Conservation (phyloP, 2,329 filamentous ascomycete species). For the Colletotrichum eleusines region DNA sequence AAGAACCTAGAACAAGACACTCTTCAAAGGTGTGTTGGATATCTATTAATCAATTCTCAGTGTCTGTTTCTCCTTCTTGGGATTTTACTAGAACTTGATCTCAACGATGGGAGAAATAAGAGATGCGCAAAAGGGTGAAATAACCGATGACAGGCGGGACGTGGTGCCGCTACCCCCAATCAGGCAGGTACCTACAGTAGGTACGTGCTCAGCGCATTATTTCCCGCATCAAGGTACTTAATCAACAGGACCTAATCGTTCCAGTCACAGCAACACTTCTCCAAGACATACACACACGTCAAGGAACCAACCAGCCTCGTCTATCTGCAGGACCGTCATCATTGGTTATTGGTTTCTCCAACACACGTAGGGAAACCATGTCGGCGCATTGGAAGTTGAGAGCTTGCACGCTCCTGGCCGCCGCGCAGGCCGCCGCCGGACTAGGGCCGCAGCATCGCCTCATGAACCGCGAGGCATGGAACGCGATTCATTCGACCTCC, state of each 20-base stretch:
- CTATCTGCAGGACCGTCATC: conserved; percentile 13
- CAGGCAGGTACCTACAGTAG: conserved; percentile 11
- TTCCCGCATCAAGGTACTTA: conserved; percentile 9
- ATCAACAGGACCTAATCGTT: conserved; percentile 11
- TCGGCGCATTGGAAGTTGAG: conserved; percentile 31
- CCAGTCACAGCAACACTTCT: conserved; percentile 36
- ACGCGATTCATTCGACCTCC: conserved; percentile 23
- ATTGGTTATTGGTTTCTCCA: conserved; percentile 35
- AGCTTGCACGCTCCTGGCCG: conserved; percentile 29
- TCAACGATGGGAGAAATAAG: too few species aligned
- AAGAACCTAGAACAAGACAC: too few species aligned
- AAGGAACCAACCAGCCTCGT: conserved; percentile 8
- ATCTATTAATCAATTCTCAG: too few species aligned
- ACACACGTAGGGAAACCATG: conserved; percentile 14
- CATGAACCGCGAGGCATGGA: conserved; percentile 19
- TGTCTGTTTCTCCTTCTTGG: too few species aligned
- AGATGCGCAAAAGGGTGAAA: background rate
- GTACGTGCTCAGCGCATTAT: background rate
- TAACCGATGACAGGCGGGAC: background rate
- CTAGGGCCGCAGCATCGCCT: conserved; percentile 28
- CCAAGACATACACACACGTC: background rate
- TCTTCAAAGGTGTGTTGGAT: too few species aligned
- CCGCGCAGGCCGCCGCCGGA: conserved; percentile 22
- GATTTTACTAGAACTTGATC: too few species aligned
- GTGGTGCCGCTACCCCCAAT: background rate